A percentile compares a stretch with the other conserved stretches of the same genome.
Conservation (phyloP, 139 green algal species). For the Closterium sp. region DNA sequence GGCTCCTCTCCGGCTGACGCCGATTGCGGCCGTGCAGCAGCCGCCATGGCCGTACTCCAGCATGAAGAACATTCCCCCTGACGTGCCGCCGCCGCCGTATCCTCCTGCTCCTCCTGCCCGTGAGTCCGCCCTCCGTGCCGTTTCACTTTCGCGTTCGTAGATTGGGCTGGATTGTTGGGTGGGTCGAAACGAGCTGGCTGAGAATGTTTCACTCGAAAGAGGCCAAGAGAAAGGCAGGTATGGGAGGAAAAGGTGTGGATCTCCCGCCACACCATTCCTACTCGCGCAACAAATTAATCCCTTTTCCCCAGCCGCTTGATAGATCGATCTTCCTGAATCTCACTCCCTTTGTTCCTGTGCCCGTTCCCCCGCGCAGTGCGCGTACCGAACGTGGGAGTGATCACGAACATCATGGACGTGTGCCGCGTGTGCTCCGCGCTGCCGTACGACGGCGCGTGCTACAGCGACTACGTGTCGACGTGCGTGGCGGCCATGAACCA, state of each 20-base stretch:
- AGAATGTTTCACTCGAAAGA: too few relatives aligned
- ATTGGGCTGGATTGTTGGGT: background rate
- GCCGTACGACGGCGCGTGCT: background rate
- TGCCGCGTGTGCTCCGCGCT: background rate
- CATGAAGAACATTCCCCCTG: background rate
- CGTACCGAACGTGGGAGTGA: conserved; percentile 1
- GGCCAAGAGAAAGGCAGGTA: background rate
- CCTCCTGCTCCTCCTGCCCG: background rate
- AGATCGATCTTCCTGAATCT: background rate
- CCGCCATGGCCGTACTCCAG: background rate
- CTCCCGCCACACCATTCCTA: background rate
- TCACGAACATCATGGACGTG: conserved; percentile 14
- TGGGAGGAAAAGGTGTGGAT: background rate
- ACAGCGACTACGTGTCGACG: background rate
- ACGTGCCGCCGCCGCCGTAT: background rate
- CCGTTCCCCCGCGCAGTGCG: background rate
- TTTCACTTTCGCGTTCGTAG: background rate
- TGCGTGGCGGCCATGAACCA: conserved; percentile 2
- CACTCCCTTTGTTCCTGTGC: background rate
- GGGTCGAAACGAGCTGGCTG: background rate
- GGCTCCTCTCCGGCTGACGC: background rate
- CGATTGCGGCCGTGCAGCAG: background rate
- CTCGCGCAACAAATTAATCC: too few relatives aligned
- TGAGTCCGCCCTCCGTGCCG: background rate
- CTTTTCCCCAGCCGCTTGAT: too few relatives aligned